Percentiles rank a stretch among this genome's conserved stretches.
phyloP scores from a whole-genome alignment of 2,329 filamentous ascomycete genomes.

The Colletotrichum viniferum region DNA sequence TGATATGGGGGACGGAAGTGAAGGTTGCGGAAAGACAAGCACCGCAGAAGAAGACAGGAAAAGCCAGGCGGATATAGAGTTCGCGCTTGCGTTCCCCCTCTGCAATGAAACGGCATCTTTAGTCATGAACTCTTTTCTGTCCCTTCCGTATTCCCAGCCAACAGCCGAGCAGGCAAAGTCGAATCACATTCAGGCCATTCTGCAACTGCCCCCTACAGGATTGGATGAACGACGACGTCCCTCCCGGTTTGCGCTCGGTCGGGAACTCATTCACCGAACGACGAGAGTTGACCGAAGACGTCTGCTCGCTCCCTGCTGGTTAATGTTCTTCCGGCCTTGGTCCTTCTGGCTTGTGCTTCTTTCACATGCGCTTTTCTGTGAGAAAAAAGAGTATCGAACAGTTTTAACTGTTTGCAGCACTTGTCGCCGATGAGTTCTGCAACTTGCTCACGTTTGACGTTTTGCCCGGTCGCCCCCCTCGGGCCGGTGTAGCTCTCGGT shows the following conservation, averaged over 20 bases:
- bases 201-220: neutral
- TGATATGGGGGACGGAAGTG: neutral
- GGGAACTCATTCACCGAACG: neutral
- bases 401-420: neutral
- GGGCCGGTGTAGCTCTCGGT: neutral
- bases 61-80: constrained; percentile 3
- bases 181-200: neutral
- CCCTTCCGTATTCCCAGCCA: neutral
- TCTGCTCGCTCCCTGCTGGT: neutral
- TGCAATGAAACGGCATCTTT: constrained; percentile 10
- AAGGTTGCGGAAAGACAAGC: neutral
- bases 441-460: neutral
- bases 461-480: neutral
- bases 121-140: constrained; percentile 1
- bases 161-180: neutral
- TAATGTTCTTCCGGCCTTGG: neutral
- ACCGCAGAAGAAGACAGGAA: neutral
- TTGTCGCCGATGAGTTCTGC: neutral
- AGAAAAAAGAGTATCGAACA: neutral
- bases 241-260: neutral
- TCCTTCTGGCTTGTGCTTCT: neutral
- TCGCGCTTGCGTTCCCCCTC: neutral
- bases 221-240: constrained; percentile 12
- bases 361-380: constrained; percentile 8
- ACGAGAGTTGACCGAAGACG: neutral